Base-by-base conservation (phyloP, 1,284 basidiomycete species). In the Inonotus obliquus region DNA sequence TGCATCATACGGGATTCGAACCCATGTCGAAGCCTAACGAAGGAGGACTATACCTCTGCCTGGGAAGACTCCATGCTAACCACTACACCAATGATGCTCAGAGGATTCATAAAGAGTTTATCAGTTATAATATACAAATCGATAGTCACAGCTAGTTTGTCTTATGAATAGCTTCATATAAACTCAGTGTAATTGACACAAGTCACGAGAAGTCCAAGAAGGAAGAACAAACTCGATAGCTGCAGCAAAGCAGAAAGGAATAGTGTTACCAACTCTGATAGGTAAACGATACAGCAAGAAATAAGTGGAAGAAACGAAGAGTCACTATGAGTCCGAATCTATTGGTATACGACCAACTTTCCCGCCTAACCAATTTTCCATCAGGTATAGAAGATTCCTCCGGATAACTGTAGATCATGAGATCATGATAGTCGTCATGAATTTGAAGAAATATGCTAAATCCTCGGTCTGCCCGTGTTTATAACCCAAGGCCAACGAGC, bases 41-140 rank as follows among this genome's bases (percentile, higher is more conserved):
- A 35, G 13, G 21, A 17, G 38, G 25, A 19, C 1, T 49, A 25
- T 11, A 25, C 38, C 35, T 21, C 23, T 45, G 21, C 27, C 45
- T 58, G 57, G 57, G 57, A 59, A 59, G 57, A 51, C 41, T 59
- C 45, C 45, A 59, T 59, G 57, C 41, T 59, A 59, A 59, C 57
- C 57, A 51, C 57, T 52, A 59, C 57, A 59, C 57, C 48, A 59
- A 59, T 51, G 57, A 51, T 51, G 57, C 48, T 2, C 27, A 44
- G 7, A 7, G 1, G 13, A 39, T 0, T n/a, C 11, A 10, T 2
- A 39, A n/a, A 39, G 38, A 10, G 10, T 39, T 39, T 10, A 17
- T 11, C 38, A 1, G 17, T 11, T 4, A 2, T 39, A n/a, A n/a
- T n/a, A n/a, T n/a, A n/a, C n/a, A n/a, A n/a, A n/a, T n/a, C n/a